These are phyloP conservation scores for Rubroshorea leprosula DNA, from an alignment of 345 rosid genomes.

Conservation along the genomic window DNA sequence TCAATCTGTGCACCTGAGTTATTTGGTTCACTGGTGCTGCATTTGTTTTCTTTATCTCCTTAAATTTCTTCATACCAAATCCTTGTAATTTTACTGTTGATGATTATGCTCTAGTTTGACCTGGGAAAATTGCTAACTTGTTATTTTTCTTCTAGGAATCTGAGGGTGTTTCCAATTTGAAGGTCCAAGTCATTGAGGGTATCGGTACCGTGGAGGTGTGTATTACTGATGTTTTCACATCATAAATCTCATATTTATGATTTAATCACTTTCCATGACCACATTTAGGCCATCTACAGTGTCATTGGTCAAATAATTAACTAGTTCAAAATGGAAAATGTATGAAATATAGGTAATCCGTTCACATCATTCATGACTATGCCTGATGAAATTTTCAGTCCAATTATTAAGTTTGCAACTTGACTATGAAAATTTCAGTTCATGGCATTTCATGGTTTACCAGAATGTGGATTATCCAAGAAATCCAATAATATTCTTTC, in stretches of 20 bases:
- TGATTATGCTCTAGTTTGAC: background rate
- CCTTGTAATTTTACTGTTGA: background rate
- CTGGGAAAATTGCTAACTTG: background rate
- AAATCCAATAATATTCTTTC: too few species aligned
- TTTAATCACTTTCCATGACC: background rate
- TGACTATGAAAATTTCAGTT: too few species aligned
- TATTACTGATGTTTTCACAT: background rate
- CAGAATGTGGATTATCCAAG: too few species aligned
- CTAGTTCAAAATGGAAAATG: background rate
- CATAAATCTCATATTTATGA: background rate
- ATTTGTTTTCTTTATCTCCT: background rate
- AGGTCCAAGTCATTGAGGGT: background rate
- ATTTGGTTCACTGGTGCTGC: too few species aligned
- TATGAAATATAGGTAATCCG: background rate
- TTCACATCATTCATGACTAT: background rate
- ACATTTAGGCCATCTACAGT: background rate
- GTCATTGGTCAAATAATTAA: background rate
- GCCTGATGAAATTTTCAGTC: too few species aligned
- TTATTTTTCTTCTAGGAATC: background rate
- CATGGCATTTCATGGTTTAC: too few species aligned
- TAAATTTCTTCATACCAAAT: background rate
- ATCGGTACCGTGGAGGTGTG: slow-evolving; percentile 3
- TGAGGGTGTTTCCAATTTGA: background rate
- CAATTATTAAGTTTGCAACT: too few species aligned
- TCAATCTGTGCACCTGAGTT: too few species aligned